A percentile compares a stretch with the other conserved stretches of the same genome.
Conservation (phyloP, 2,329 filamentous ascomycete species). For the Aspergillus ibericus region DNA sequence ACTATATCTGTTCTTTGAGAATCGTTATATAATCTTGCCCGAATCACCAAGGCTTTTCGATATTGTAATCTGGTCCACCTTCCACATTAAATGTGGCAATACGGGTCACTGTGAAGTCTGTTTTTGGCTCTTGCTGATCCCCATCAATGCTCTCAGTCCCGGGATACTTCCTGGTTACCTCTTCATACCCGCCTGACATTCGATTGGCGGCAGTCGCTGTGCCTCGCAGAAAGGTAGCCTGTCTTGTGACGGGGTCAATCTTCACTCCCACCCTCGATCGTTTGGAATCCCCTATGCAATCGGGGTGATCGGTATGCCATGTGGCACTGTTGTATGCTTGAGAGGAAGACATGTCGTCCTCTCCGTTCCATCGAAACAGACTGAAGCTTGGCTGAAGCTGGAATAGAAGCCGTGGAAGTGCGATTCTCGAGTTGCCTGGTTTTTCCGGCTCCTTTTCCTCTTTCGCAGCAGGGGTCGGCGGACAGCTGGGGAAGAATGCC, state of each 20-base stretch:
- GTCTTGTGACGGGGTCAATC: background rate
- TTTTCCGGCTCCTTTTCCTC: background rate
- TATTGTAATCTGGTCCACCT: background rate
- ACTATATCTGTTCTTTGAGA: too few species aligned
- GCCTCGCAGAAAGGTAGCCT: background rate
- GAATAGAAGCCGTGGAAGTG: background rate
- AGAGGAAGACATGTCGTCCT: background rate
- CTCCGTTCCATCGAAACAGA: background rate
- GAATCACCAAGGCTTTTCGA: background rate
- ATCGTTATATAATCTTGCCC: background rate
- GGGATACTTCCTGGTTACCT: background rate
- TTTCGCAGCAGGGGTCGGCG: background rate
- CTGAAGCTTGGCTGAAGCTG: background rate
- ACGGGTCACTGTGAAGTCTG: background rate
- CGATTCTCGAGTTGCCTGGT: background rate
- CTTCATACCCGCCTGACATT: background rate
- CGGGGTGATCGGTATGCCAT: background rate
- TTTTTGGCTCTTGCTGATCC: background rate
- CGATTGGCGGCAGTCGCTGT: background rate
- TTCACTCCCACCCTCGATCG: background rate
- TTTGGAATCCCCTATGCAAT: background rate
- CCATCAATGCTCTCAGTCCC: background rate
- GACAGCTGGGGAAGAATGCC: background rate
- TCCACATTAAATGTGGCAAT: background rate
- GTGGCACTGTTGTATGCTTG: background rate